Percentiles rank a stretch among this genome's conserved stretches.
Conservation (phyloP, 805 yeast species). For the Cyberlindnera maclurae region DNA sequence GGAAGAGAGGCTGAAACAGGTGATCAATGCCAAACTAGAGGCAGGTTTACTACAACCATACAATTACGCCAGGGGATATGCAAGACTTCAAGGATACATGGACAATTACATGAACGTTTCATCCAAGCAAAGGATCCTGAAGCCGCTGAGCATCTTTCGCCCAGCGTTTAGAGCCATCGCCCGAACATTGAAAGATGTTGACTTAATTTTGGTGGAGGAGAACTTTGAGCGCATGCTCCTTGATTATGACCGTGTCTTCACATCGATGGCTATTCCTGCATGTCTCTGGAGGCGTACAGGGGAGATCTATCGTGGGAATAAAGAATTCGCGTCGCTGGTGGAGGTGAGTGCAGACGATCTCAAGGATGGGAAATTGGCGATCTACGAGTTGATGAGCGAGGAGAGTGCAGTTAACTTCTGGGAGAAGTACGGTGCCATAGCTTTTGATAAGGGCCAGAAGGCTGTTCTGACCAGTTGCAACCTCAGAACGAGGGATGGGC, state of each 20-base stretch:
- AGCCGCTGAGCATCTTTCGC: conserved; percentile 77
- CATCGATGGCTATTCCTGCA: conserved; percentile 97
- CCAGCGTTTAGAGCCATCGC: conserved; percentile 95
- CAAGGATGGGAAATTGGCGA: conserved; percentile 86
- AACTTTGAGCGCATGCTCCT: conserved; percentile 88
- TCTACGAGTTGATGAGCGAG: conserved; percentile 90
- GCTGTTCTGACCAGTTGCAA: conserved; percentile 92
- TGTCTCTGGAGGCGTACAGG: conserved; percentile 97
- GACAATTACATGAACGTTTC: conserved; percentile 83
- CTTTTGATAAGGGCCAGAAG: conserved; percentile 92
- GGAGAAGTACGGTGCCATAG: conserved; percentile 96
- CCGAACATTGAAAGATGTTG: conserved; percentile 81
- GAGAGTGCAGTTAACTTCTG: conserved; percentile 95
- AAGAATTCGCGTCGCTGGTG: conserved; percentile 90
- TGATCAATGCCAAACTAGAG: conserved; percentile 86
- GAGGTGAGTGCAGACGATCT: conserved; percentile 86
- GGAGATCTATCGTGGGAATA: conserved; percentile 89
- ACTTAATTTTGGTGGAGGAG: conserved; percentile 87
- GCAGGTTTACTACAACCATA: conserved; percentile 92
- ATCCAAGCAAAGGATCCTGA: conserved; percentile 76
- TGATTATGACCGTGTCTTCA: conserved; percentile 91
- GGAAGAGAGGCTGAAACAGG: conserved; percentile 87
- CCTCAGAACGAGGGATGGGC: conserved; percentile 74
- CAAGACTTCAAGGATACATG: conserved; percentile 83
- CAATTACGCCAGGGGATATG: conserved; percentile 90